Conservation (phyloP, 192 early-diverging fungal genomes). For the Coemansia sp. region DNA sequence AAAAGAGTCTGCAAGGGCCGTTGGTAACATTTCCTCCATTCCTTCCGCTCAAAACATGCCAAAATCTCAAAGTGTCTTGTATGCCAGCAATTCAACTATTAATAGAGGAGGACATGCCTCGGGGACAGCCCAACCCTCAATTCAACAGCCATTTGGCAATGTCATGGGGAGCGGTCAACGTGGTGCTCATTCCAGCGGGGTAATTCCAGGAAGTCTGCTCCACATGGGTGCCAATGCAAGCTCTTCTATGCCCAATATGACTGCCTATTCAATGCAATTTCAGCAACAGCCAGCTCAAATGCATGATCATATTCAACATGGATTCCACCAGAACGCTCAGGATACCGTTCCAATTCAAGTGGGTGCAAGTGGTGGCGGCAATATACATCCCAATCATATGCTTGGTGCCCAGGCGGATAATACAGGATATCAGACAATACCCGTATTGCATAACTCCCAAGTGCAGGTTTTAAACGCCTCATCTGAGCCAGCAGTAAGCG, state of each 20-base stretch:
- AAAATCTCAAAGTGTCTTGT: constrained; percentile 11
- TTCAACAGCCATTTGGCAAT: constrained; percentile 11
- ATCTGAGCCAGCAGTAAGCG: not conserved
- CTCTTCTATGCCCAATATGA: constrained; percentile 47
- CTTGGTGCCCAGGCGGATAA: not conserved
- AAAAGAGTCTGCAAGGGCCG: constrained; percentile 24
- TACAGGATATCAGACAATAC: not conserved
- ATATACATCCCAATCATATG: not conserved
- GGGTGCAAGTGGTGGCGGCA: not conserved
- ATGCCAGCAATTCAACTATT: constrained; percentile 30
- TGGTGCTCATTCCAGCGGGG: not conserved
- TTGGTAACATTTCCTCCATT: not conserved
- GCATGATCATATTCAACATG: not conserved
- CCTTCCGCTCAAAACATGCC: not conserved
- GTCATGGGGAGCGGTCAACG: not conserved
- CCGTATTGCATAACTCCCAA: not conserved
- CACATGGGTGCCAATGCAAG: constrained; percentile 19
- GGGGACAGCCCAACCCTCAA: not conserved
- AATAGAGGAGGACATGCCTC: constrained; percentile 23
- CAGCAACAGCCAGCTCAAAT: constrained; percentile 10
- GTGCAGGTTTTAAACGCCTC: not conserved
- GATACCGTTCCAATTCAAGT: not conserved
- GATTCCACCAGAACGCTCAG: not conserved
- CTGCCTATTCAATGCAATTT: constrained; percentile 19
- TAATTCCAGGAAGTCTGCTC: constrained; percentile 1